phyloP scores from a whole-genome alignment of 73 alveolate genomes.

The Durusdinium trenchii region DNA sequence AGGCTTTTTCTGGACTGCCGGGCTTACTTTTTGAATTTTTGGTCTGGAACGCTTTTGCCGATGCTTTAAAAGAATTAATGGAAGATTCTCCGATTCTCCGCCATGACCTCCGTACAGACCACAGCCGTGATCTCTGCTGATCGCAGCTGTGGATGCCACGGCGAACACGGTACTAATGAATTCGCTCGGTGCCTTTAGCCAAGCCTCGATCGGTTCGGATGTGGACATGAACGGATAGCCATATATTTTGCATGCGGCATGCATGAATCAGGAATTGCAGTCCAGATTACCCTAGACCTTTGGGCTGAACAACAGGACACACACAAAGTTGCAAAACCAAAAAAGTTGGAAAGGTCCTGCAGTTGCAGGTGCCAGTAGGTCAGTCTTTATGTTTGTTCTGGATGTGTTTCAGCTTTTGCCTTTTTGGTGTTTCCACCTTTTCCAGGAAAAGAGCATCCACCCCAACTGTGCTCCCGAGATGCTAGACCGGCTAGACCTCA shows the following conservation, averaged over 20 bases:
- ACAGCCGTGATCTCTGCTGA: neutral
- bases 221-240: neutral
- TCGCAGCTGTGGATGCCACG: neutral
- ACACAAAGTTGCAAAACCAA: too few species aligned
- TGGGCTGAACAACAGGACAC: too few species aligned
- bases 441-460: too few species aligned
- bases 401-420: too few species aligned
- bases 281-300: too few species aligned
- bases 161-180: neutral
- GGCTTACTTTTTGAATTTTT: neutral
- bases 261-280: neutral
- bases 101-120: neutral
- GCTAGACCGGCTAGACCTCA: too few species aligned
- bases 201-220: neutral
- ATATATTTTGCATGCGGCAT: neutral
- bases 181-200: conserved; percentile 1
- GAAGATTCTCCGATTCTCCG: neutral
- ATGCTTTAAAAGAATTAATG: neutral
- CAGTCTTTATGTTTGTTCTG: too few species aligned
- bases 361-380: too few species aligned
- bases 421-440: too few species aligned
- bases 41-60: too few species aligned
- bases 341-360: too few species aligned
- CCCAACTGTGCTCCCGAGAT: too few species aligned
- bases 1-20: neutral